Evolutionary conservation across 352 stramenopile genomes (phyloP).

Genomic region (Globisporangium heterothallicum): DNA sequence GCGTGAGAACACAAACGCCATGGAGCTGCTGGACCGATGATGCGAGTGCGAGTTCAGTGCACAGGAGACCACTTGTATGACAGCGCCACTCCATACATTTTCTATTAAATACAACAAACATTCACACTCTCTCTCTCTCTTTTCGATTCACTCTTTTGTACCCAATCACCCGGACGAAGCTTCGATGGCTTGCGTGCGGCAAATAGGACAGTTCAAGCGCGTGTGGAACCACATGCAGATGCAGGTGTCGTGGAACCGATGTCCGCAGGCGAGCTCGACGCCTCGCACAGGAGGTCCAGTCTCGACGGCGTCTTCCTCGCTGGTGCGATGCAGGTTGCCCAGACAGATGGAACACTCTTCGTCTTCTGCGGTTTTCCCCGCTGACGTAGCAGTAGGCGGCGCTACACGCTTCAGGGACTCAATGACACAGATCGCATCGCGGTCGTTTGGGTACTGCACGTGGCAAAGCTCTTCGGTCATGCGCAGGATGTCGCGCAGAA

Average conservation of each 20-base stretch:
- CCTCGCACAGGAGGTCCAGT: slow-evolving; percentile 4
- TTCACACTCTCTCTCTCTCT: background rate
- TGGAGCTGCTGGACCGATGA: slow-evolving; percentile 30
- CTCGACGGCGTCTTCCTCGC: slow-evolving; percentile 1
- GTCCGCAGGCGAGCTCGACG: slow-evolving; percentile 52
- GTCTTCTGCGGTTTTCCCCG: background rate
- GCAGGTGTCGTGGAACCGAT: slow-evolving; percentile 74
- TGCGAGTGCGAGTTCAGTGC: background rate
- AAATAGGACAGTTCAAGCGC: slow-evolving; percentile 60
- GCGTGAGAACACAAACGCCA: slow-evolving; percentile 45
- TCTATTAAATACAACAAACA: background rate
- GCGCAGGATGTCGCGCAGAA: slow-evolving; percentile 47
- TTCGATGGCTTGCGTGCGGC: slow-evolving; percentile 18
- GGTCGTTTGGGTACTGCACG: slow-evolving; percentile 49
- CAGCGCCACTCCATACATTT: background rate
- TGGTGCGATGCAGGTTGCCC: slow-evolving; percentile 12
- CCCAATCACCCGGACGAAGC: background rate
- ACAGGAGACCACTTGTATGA: too few species aligned
- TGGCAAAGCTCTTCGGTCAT: slow-evolving; percentile 35
- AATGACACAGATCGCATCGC: slow-evolving; percentile 34
- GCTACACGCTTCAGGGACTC: slow-evolving; percentile 32
- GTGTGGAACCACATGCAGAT: slow-evolving; percentile 66
- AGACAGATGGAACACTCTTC: slow-evolving; percentile 62
- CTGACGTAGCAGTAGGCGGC: background rate
- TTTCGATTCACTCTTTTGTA: background rate